phyloP scores from a whole-genome alignment of 2,329 filamentous ascomycete genomes.

The Talaromyces verruculosus region DNA sequence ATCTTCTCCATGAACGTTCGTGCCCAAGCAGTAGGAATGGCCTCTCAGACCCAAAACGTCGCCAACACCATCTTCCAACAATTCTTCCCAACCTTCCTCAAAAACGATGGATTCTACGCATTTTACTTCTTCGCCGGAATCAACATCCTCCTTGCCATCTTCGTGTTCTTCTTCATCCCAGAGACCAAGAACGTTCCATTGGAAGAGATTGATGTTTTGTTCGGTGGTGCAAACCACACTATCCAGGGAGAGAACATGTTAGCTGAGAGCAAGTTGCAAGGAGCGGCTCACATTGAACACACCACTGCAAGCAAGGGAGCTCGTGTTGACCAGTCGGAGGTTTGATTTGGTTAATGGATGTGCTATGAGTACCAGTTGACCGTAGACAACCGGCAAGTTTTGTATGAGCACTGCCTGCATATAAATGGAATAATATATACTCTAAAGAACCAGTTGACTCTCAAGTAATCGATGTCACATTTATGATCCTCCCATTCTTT shows the following conservation, averaged over 20 bases:
- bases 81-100: constrained; percentile 68
- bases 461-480: background rate
- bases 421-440: background rate
- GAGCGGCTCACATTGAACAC: background rate
- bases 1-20: constrained; percentile 72
- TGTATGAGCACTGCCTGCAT: background rate
- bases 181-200: constrained; percentile 30
- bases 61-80: constrained; percentile 68
- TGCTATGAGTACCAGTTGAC: background rate
- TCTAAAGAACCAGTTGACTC: background rate
- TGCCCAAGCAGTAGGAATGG: constrained; percentile 69
- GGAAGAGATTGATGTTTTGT: constrained; percentile 42
- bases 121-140: constrained; percentile 58
- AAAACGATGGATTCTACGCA: constrained; percentile 57
- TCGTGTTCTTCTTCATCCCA: constrained; percentile 52
- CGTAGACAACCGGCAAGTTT: background rate
- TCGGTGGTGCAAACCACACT: constrained; percentile 41
- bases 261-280: constrained; percentile 15
- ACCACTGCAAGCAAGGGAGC: background rate
- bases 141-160: constrained; percentile 52
- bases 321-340: constrained; percentile 12
- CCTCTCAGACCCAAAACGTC: constrained; percentile 60
- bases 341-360: background rate
- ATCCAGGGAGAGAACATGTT: constrained; percentile 32
- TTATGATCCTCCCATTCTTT: background rate